These are phyloP conservation scores for Nicotiana attenuata DNA, from an alignment of 257 asterid genomes.

Conservation along the genomic window DNA sequence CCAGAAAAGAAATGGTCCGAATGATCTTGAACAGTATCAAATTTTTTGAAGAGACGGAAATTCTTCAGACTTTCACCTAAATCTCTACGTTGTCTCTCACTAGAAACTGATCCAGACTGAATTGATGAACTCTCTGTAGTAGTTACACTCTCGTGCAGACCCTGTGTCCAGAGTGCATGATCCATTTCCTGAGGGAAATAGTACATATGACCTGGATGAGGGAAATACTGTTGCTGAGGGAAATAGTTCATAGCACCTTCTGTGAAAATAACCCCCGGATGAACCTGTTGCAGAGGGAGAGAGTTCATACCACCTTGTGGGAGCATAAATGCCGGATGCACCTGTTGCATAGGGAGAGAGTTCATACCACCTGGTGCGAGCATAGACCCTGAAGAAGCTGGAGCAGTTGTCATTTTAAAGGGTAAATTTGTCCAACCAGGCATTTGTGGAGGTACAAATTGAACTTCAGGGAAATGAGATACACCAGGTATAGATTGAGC, in stretches of 20 bases:
- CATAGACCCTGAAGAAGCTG: slow-evolving; percentile 3
- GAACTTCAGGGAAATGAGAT: background rate
- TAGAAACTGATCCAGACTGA: background rate
- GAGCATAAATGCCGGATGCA: background rate
- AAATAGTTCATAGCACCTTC: background rate
- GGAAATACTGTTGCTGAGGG: background rate
- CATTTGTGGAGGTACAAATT: background rate
- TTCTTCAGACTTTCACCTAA: slow-evolving; percentile 10
- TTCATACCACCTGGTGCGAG: slow-evolving; percentile 2
- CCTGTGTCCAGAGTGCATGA: background rate
- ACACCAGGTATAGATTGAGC: slow-evolving; percentile 1
- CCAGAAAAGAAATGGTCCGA: slow-evolving; percentile 17
- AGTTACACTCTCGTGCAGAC: background rate
- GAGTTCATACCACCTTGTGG: background rate
- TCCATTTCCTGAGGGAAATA: slow-evolving; percentile 1
- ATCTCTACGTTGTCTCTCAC: background rate
- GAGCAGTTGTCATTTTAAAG: slow-evolving; percentile 1
- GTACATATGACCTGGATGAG: background rate
- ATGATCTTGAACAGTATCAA: slow-evolving; percentile 23
- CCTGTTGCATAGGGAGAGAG: slow-evolving; percentile 2
- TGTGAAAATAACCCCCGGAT: background rate
- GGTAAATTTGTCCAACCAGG: background rate
- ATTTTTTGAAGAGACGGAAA: slow-evolving; percentile 15
- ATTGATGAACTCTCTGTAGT: background rate
- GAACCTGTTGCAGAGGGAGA: background rate